Percentiles rank a stretch among this genome's conserved stretches.
Evolutionary conservation across 2,329 filamentous ascomycete genomes (phyloP).

Genomic region (Trichoderma arundinaceum): DNA sequence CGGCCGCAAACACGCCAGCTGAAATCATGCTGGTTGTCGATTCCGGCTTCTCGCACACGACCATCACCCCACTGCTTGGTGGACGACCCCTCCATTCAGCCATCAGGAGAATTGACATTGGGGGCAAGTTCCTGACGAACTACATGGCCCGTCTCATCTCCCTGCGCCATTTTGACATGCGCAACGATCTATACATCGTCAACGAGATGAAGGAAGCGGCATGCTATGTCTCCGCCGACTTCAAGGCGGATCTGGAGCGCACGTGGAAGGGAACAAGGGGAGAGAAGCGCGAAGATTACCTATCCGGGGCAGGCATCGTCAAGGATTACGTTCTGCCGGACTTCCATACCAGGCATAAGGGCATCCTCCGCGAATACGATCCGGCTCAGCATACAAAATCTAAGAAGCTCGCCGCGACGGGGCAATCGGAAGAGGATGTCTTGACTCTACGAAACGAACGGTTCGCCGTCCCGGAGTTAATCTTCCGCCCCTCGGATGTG

Average conservation of each 20-base stretch:
- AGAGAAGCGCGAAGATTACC: conserved; percentile 57
- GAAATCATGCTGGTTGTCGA: conserved; percentile 90
- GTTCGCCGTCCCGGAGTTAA: conserved; percentile 85
- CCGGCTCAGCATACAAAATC: conserved; percentile 63
- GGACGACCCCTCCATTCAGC: conserved; percentile 81
- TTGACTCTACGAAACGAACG: conserved; percentile 90
- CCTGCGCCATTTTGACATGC: conserved; percentile 91
- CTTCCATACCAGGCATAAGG: conserved; percentile 64
- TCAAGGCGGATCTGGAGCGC: conserved; percentile 76
- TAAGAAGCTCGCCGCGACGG: conserved; percentile 52
- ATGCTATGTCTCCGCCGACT: conserved; percentile 82
- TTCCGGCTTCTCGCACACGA: conserved; percentile 91
- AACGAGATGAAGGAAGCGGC: conserved; percentile 94
- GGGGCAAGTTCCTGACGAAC: conserved; percentile 92
- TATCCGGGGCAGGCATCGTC: conserved; percentile 66
- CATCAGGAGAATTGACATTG: conserved; percentile 84
- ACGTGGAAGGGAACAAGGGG: conserved; percentile 80
- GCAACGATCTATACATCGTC: conserved; percentile 90
- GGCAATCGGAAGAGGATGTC: conserved; percentile 69
- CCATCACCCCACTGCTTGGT: conserved; percentile 81
- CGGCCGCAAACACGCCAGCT: conserved; percentile 58
- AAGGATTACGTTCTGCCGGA: conserved; percentile 94
- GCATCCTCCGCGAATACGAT: conserved; percentile 79
- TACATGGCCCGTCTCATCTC: conserved; percentile 89
- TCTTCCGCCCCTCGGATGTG: conserved; percentile 86